These are phyloP conservation scores for Neurospora sp. DNA, from an alignment of 495 filamentous ascomycete species.

Conservation along the genomic window DNA sequence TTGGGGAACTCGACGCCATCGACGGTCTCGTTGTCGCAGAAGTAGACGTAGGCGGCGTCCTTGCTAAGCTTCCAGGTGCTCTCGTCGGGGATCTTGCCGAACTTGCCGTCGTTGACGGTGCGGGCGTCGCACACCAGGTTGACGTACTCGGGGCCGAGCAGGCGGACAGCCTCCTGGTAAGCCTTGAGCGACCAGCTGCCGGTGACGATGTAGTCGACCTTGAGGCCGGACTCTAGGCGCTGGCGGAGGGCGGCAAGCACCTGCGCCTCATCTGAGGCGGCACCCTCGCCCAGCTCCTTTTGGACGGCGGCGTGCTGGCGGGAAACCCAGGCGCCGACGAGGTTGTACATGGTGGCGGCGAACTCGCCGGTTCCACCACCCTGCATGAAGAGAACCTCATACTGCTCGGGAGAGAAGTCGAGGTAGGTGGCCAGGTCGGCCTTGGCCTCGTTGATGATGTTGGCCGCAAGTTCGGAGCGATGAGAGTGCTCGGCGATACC, in stretches of 20 bases:
- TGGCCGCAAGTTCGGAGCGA: conserved; percentile 64
- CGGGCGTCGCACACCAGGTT: conserved; percentile 69
- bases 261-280: conserved; percentile 36
- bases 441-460: conserved; percentile 57
- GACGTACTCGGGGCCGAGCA: conserved; percentile 67
- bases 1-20: conserved; percentile 88
- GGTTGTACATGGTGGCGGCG: conserved; percentile 68
- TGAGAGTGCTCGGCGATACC: conserved; percentile 83
- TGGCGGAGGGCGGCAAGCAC: conserved; percentile 47
- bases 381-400: conserved; percentile 75
- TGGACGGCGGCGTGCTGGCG: conserved; percentile 37
- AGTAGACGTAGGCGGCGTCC: conserved; percentile 73
- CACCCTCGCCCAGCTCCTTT: conserved; percentile 21
- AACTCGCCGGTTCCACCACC: conserved; percentile 77
- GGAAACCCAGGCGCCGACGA: conserved; percentile 73
- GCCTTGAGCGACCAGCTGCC: conserved; percentile 86
- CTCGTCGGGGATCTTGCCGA: conserved; percentile 70
- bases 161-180: conserved; percentile 67
- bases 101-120: conserved; percentile 68
- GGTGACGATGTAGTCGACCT: conserved; percentile 83
- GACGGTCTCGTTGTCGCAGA: conserved; percentile 89
- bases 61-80: conserved; percentile 66
- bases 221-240: conserved; percentile 56
- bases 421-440: conserved; percentile 56
- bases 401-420: conserved; percentile 57